Percentiles rank a stretch among this genome's conserved stretches.
These are phyloP conservation scores for Teratosphaeria pseudoeucalypti DNA, from an alignment of 2,329 filamentous ascomycete genomes.

Conservation along the genomic window DNA sequence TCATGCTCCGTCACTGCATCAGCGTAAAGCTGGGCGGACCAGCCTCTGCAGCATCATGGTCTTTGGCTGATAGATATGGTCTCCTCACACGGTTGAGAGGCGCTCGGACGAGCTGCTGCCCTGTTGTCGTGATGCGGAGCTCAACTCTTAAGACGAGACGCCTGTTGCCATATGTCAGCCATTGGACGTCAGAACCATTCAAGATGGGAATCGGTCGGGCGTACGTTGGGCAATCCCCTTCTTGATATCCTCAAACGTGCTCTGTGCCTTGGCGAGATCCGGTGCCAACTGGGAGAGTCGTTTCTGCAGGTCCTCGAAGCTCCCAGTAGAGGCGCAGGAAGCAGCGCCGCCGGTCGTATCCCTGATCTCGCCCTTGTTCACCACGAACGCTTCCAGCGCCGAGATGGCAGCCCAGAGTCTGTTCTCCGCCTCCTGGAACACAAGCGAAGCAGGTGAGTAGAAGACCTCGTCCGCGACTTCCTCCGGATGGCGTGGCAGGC, in stretches of 20 bases:
- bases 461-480: slow-evolving; percentile 95
- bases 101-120: background rate
- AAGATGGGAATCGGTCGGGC: background rate
- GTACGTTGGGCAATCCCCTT: background rate
- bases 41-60: too few relatives aligned
- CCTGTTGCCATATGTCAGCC: background rate
- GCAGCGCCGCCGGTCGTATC: background rate
- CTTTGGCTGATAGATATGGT: background rate
- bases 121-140: background rate
- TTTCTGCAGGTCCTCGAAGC: slow-evolving; percentile 1
- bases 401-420: slow-evolving; percentile 80
- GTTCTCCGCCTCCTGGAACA: slow-evolving; percentile 92
- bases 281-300: background rate
- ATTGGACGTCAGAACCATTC: background rate
- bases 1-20: too few relatives aligned
- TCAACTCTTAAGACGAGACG: background rate
- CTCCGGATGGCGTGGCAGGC: slow-evolving; percentile 79
- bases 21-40: too few relatives aligned
- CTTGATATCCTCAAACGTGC: background rate
- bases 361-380: slow-evolving; percentile 79
- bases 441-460: slow-evolving; percentile 72
- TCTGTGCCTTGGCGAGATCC: background rate
- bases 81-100: background rate
- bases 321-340: background rate
- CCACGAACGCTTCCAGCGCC: slow-evolving; percentile 77